Evolutionary conservation across 2,329 filamentous ascomycete genomes (phyloP).

Genomic region (Ceratocystis albifundus): DNA sequence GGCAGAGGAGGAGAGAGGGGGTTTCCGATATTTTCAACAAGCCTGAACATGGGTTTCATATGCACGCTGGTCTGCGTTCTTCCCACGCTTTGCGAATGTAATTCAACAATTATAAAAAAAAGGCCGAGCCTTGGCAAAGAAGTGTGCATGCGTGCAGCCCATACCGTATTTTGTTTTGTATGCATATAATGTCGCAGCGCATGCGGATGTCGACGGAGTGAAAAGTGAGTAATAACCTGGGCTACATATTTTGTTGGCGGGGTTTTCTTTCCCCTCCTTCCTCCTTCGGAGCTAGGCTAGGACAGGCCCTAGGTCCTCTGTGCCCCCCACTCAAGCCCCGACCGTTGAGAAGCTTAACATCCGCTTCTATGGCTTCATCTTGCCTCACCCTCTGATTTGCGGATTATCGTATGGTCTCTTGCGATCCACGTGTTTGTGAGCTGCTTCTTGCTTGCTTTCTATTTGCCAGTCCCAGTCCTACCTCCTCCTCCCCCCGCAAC

Average conservation of each 20-base stretch:
- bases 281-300: no score
- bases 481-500: not conserved
- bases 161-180: not conserved
- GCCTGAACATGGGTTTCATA: no score
- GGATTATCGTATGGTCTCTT: not conserved
- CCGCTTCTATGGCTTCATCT: not conserved
- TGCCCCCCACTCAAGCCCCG: not conserved
- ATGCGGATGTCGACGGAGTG: not conserved
- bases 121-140: not conserved
- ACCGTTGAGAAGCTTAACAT: not conserved
- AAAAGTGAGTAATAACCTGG: not conserved
- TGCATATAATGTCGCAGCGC: constrained; percentile 3
- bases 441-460: constrained; percentile 1
- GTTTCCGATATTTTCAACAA: no score
- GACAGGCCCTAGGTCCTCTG: not conserved
- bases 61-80: no score
- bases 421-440: not conserved
- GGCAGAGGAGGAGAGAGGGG: no score
- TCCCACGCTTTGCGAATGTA: not conserved
- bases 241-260: not conserved
- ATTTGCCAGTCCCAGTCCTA: not conserved
- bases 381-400: not conserved
- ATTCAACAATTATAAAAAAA: not conserved
- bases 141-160: not conserved
- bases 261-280: not conserved